Evolutionary conservation across 192 early-diverging fungal species (phyloP).

Genomic region (Entomortierella chlamydospora): DNA sequence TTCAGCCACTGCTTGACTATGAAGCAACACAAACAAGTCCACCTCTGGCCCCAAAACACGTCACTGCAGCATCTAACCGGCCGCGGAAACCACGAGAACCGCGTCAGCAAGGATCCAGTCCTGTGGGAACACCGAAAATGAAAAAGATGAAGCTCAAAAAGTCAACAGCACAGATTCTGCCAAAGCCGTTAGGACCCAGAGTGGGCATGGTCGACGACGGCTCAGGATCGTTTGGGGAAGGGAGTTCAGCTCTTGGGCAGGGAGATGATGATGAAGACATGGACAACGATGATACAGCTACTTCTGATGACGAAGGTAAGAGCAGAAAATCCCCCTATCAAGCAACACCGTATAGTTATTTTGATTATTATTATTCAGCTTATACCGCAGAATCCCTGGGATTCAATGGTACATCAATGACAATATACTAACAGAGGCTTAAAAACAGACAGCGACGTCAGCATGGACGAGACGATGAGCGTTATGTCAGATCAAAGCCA

Average conservation of each 20-base stretch:
- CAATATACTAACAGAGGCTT: too few species aligned
- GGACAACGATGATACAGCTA: slow-evolving; percentile 9
- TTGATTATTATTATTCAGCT: neutral
- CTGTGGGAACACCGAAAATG: slow-evolving; percentile 21
- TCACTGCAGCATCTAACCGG: slow-evolving; percentile 62
- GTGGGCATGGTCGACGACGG: neutral
- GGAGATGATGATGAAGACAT: slow-evolving; percentile 13
- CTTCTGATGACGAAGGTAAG: slow-evolving; percentile 12
- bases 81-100: slow-evolving; percentile 62
- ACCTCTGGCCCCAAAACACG: slow-evolving; percentile 68
- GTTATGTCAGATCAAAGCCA: slow-evolving; percentile 19
- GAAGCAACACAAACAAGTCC: slow-evolving; percentile 67
- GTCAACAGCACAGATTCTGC: neutral
- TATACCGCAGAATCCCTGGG: too few species aligned
- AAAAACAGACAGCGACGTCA: slow-evolving; percentile 36
- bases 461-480: slow-evolving; percentile 44
- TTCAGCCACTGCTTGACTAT: slow-evolving; percentile 87
- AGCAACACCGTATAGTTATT: too few species aligned
- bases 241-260: neutral
- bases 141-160: slow-evolving; percentile 16
- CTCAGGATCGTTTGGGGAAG: neutral
- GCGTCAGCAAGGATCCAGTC: slow-evolving; percentile 36
- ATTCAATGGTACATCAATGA: too few species aligned
- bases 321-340: too few species aligned
- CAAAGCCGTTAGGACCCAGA: neutral